phyloP scores from a whole-genome alignment of 768 basidiomycete species.

The Boletus rubropictus region DNA sequence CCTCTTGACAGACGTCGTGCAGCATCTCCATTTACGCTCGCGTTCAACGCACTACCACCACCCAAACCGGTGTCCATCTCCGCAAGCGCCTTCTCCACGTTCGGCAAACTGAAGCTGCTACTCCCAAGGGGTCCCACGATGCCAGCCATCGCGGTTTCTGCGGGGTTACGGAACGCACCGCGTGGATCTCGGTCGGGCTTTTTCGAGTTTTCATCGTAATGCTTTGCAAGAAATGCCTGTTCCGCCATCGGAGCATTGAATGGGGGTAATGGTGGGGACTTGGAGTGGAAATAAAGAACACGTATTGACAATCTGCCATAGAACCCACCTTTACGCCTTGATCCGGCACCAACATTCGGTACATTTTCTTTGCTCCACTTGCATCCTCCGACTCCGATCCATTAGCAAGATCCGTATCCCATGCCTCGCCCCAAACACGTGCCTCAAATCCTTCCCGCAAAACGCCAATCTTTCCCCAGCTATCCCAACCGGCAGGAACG shows the following conservation, averaged over 20 bases:
- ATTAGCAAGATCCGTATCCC: slow-evolving; percentile 64
- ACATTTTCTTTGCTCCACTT: slow-evolving; percentile 59
- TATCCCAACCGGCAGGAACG: slow-evolving; percentile 96
- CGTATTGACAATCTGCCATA: not conserved
- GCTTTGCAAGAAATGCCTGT: slow-evolving; percentile 83
- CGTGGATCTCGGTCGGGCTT: slow-evolving; percentile 89
- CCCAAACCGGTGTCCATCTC: slow-evolving; percentile 74
- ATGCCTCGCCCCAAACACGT: slow-evolving; percentile 70
- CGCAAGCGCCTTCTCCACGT: slow-evolving; percentile 78
- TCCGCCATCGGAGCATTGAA: slow-evolving; percentile 83
- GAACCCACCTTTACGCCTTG: slow-evolving; percentile 61
- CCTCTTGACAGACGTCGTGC: slow-evolving; percentile 31
- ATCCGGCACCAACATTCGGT: slow-evolving; percentile 67
- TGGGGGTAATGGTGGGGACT: slow-evolving; percentile 64
- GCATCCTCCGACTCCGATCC: slow-evolving; percentile 38
- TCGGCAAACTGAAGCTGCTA: slow-evolving; percentile 79
- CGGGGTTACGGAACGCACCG: slow-evolving; percentile 75
- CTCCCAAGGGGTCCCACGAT: slow-evolving; percentile 92
- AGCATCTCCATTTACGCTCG: slow-evolving; percentile 34
- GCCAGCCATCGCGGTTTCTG: slow-evolving; percentile 55
- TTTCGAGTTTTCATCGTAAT: slow-evolving; percentile 88
- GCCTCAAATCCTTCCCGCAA: slow-evolving; percentile 90
- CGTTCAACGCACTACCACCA: slow-evolving; percentile 28
- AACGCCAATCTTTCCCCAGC: slow-evolving; percentile 92
- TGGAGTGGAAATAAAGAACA: slow-evolving; percentile 1